A percentile compares a stretch with the other conserved stretches of the same genome.
phyloP scores from a whole-genome alignment of 257 asterid genomes.

The Nicotiana tabacum region DNA sequence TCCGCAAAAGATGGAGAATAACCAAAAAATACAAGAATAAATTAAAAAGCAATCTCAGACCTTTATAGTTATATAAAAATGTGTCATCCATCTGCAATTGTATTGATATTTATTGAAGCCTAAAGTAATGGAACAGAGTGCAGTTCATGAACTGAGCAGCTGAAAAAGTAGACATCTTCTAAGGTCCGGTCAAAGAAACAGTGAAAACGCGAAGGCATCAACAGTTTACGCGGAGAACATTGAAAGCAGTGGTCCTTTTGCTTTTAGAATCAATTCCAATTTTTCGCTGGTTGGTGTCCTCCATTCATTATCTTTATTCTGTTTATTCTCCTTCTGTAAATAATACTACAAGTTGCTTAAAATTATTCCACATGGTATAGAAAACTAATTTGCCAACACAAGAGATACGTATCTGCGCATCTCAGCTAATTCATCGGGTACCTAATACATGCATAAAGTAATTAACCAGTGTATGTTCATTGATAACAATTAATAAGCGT shows the following conservation, averaged over 20 bases:
- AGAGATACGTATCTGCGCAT: background rate
- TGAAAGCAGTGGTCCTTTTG: background rate
- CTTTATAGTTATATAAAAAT: no score
- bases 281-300: background rate
- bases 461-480: no score
- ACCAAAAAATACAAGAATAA: no score
- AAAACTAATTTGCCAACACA: background rate
- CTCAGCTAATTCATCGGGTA: no score
- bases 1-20: no score
- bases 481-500: no score
- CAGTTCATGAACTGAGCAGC: background rate
- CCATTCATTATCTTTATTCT: background rate
- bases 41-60: no score
- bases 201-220: background rate
- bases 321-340: background rate
- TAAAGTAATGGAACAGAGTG: background rate
- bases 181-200: background rate
- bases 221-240: background rate
- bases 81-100: no score
- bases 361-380: background rate
- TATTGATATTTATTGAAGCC: no score
- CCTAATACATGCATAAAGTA: no score
- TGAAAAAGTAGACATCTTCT: no score
- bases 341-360: background rate
- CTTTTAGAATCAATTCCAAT: slow-evolving; percentile 8